phyloP scores from a whole-genome alignment of 1,284 basidiomycete genomes.

The Ustilago tritici region DNA sequence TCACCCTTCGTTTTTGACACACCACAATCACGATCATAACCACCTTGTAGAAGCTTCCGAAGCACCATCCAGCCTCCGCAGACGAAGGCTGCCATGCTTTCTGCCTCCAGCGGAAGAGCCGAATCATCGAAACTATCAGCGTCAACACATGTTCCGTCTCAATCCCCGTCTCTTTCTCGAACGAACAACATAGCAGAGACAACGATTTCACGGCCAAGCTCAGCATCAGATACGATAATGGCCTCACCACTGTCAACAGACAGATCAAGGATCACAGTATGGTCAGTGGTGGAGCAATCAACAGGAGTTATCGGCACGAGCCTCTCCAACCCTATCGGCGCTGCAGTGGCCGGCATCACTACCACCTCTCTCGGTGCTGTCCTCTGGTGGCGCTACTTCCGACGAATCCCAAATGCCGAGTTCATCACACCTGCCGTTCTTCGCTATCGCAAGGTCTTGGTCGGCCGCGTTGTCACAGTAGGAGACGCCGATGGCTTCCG shows the following conservation, averaged over 20 bases:
- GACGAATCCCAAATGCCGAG: conserved; percentile 61
- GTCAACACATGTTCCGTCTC: neutral
- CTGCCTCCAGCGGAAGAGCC: neutral
- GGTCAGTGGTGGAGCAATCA: conserved; percentile 43
- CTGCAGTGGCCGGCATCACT: conserved; percentile 29
- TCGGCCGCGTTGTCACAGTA: conserved; percentile 62
- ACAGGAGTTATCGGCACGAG: conserved; percentile 25
- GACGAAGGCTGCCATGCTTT: neutral
- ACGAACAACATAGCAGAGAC: neutral
- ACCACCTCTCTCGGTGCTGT: conserved; percentile 29
- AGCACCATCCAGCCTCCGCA: neutral
- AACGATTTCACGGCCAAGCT: neutral
- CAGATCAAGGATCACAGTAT: conserved; percentile 20
- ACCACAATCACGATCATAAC: no score
- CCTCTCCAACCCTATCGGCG: conserved; percentile 37
- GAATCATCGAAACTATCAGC: neutral
- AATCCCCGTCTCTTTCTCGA: neutral
- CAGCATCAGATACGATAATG: neutral
- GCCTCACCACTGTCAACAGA: neutral
- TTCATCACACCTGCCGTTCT: conserved; percentile 63
- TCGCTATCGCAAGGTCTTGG: conserved; percentile 58
- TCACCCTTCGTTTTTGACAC: neutral
- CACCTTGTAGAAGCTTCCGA: no score
- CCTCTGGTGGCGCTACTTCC: conserved; percentile 65
- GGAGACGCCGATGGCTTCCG: conserved; percentile 69